Conservation (phyloP, 139 green algal species). For the Chlorella ohadii region DNA sequence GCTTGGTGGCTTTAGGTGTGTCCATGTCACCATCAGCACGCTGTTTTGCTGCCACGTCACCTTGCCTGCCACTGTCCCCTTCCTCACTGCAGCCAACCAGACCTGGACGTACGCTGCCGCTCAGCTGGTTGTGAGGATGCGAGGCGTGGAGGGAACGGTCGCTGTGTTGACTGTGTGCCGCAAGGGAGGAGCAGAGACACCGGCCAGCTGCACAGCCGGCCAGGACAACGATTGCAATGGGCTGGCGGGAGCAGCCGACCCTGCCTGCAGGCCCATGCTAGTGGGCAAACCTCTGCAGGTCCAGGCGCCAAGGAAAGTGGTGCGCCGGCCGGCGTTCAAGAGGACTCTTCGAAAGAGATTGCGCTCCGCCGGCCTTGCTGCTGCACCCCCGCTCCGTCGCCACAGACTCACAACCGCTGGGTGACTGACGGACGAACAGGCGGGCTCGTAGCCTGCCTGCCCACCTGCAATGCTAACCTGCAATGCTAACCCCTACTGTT, state of each 20-base stretch:
- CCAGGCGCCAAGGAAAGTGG: background rate
- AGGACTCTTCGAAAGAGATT: too few species aligned
- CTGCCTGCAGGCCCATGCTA: background rate
- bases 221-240: slow-evolving; percentile 59
- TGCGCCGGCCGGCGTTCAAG: background rate
- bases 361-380: background rate
- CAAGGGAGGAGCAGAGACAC: background rate
- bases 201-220: background rate
- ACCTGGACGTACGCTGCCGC: background rate
- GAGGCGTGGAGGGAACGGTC: background rate
- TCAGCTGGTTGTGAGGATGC: slow-evolving; percentile 9
- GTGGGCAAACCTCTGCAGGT: background rate
- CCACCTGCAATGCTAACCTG: background rate
- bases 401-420: background rate
- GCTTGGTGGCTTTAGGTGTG: too few species aligned
- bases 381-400: background rate
- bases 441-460: background rate
- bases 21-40: too few species aligned
- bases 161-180: slow-evolving; percentile 29
- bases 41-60: background rate
- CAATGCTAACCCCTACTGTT: background rate
- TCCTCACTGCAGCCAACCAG: background rate
- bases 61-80: background rate
- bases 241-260: slow-evolving; percentile 35
- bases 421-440: background rate